Evolutionary conservation across 495 filamentous ascomycete species (phyloP), one percentile per base, ranked within the genome.

Genomic region (Aspergillus nidulans): DNA sequence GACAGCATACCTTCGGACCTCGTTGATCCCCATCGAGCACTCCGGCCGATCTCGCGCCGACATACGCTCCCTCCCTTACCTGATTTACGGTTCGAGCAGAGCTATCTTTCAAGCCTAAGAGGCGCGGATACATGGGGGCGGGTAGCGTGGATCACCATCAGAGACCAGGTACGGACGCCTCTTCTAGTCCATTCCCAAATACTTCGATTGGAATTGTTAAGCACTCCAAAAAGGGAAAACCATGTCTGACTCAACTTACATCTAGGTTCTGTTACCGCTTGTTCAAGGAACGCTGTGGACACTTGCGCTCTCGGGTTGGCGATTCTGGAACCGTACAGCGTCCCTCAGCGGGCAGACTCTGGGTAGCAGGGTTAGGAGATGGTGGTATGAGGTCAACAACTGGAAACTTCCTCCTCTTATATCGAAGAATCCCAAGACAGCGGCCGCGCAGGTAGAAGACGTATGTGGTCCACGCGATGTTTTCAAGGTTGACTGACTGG

Each of bases 41-140:
- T 88, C 49, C 74, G 71, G 47, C 78, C 83, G 2, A 49, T 71
- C 24, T 72, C 79, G 12, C 76, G 83, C n/a, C 73, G 63, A 52
- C 69, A 69, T 51, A 80, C 71, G 32, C 82, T 96, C 53, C 90
- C 89, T 48, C 92, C 95, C 1, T 72, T 98, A 62, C 94, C 94
- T 1, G 94, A 98, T 70, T 72, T 98, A 59, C 79, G 94, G 47
- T 97, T 97, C 69, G 94, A 98, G 76, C 94, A 98, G 79, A 95
- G 91, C 73, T 97, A 97, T 65, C 77, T 98, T 38, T 85, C 85
- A 44, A 92, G 90, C 67, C 83, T 98, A 51, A 81, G 83, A 59
- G 76, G 80, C 46, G 89, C 89, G 19, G 80, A 94, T 53, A 85
- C 82, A 23, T 89, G 82, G 84, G 83, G 85, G 70, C 81, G 81